phyloP scores from a whole-genome alignment of 2,329 filamentous ascomycete genomes.

The Chaetomiaceae sp. region DNA sequence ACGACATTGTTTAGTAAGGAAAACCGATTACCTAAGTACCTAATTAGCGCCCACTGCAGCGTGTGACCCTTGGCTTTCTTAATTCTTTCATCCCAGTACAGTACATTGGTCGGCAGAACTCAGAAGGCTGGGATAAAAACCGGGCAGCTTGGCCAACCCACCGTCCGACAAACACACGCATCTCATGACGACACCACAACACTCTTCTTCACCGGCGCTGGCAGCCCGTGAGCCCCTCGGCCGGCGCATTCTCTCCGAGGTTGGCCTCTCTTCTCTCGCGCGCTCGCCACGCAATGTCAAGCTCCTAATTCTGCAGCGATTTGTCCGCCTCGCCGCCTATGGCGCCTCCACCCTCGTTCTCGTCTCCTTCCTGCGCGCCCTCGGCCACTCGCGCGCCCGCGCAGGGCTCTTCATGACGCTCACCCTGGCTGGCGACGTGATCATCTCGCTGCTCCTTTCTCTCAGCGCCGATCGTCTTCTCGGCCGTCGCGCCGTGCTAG shows the following conservation, averaged over 20 bases:
- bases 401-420: conserved; percentile 64
- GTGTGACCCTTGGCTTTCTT: too few relatives aligned
- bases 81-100: too few relatives aligned
- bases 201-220: neutral
- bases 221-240: neutral
- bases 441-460: conserved; percentile 53
- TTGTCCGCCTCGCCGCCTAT: conserved; percentile 56
- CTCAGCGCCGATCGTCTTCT: conserved; percentile 50
- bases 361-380: conserved; percentile 54
- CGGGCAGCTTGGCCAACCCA: too few relatives aligned
- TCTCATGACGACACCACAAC: neutral
- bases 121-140: too few relatives aligned
- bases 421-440: conserved; percentile 58
- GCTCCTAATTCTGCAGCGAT: conserved; percentile 3
- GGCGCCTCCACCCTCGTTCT: conserved; percentile 59
- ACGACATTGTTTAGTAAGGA: too few relatives aligned
- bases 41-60: too few relatives aligned
- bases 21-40: too few relatives aligned
- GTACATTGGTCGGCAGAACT: too few relatives aligned
- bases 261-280: neutral
- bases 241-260: neutral
- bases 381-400: conserved; percentile 51
- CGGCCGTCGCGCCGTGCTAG: conserved; percentile 51
- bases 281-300: neutral
- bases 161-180: too few relatives aligned